Evolutionary conservation across 2,329 filamentous ascomycete species (phyloP).

Genomic region (Leptographium flavum): DNA sequence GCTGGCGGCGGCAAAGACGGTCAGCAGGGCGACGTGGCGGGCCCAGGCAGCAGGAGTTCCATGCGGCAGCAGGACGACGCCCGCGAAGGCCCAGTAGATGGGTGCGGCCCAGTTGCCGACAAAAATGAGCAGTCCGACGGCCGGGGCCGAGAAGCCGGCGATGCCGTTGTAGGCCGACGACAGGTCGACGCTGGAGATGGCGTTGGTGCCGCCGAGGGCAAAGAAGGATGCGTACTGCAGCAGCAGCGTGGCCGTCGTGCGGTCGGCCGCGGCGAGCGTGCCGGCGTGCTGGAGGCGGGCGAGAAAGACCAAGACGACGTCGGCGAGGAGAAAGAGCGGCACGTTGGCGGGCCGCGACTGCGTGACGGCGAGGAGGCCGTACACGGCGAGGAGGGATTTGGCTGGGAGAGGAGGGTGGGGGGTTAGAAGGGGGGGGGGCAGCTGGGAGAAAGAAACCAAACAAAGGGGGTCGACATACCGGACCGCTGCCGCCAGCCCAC

Average conservation of each 20-base stretch:
- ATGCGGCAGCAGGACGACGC: slow-evolving; percentile 35
- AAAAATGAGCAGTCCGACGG: slow-evolving; percentile 75
- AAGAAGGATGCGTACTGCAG: slow-evolving; percentile 79
- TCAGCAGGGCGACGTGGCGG: slow-evolving; percentile 49
- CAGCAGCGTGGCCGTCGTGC: slow-evolving; percentile 58
- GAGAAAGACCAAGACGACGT: slow-evolving; percentile 39
- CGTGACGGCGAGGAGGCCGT: slow-evolving; percentile 68
- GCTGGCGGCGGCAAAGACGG: slow-evolving; percentile 53
- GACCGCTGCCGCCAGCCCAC: slow-evolving; percentile 15
- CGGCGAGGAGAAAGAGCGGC: slow-evolving; percentile 68
- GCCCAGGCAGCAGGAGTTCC: slow-evolving; percentile 5
- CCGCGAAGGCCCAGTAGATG: slow-evolving; percentile 69
- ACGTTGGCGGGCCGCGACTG: slow-evolving; percentile 79
- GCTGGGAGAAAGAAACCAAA: no score
- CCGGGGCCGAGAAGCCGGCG: slow-evolving; percentile 60
- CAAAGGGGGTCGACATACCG: neutral
- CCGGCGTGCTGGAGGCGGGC: slow-evolving; percentile 13
- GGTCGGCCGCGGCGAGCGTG: slow-evolving; percentile 37
- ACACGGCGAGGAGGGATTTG: slow-evolving; percentile 50
- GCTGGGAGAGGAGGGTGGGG: neutral
- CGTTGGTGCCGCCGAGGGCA: slow-evolving; percentile 78
- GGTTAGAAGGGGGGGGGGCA: neutral
- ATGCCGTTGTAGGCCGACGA: slow-evolving; percentile 93
- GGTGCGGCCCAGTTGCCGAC: slow-evolving; percentile 83
- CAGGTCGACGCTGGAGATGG: slow-evolving; percentile 89